Conservation (phyloP, 345 rosid species). For the Euclidium syriacum region DNA sequence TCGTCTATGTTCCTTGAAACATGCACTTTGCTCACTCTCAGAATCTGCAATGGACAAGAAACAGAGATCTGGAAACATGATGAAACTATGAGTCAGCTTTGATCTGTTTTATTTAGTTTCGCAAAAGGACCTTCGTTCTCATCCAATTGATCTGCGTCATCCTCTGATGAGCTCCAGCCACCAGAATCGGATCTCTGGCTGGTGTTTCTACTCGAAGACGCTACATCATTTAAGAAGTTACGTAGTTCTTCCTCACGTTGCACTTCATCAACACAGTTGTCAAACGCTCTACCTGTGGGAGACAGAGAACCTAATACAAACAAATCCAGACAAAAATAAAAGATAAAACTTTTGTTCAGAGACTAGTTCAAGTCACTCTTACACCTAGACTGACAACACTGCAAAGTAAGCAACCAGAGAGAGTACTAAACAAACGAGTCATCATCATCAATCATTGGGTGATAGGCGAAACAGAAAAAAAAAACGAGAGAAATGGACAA, state of each 20-base stretch:
- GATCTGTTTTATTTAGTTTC: conserved; percentile 8
- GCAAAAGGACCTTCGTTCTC: conserved; percentile 53
- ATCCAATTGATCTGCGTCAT: conserved; percentile 76
- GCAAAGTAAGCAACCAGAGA: not conserved
- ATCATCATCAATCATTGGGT: conserved; percentile 79
- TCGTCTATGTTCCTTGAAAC: conserved; percentile 73
- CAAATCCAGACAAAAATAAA: not conserved
- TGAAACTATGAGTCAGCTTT: conserved; percentile 10
- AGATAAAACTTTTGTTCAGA: not conserved
- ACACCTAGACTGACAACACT: conserved; percentile 3
- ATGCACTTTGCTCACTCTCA: conserved; percentile 38
- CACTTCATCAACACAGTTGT: conserved; percentile 45
- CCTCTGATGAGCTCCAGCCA: conserved; percentile 90
- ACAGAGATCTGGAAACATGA: not conserved
- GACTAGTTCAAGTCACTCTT: not conserved
- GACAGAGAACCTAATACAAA: conserved; percentile 51
- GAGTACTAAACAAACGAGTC: conserved; percentile 32
- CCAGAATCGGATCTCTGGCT: conserved; percentile 28
- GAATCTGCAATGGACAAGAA: conserved; percentile 36
- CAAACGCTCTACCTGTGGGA: conserved; percentile 52
- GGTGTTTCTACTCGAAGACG: conserved; percentile 62
- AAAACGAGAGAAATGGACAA: conserved; percentile 17
- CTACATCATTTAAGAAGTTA: conserved; percentile 57
- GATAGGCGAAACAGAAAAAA: not conserved
- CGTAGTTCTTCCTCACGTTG: conserved; percentile 64